Evolutionary conservation across 495 filamentous ascomycete genomes (phyloP).

Genomic region (Xylaria nigripes): DNA sequence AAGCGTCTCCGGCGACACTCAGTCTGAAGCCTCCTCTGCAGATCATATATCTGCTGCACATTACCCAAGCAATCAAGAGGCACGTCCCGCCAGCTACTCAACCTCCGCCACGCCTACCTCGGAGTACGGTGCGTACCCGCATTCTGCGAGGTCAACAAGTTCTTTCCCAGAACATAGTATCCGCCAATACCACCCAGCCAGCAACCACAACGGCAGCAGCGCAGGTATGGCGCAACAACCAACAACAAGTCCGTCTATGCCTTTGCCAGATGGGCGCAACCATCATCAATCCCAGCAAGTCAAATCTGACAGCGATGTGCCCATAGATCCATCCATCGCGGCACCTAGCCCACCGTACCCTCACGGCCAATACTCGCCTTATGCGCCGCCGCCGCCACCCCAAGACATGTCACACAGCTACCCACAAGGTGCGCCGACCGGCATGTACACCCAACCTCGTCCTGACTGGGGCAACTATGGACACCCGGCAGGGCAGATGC

Average conservation of each 20-base stretch:
- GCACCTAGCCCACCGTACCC: slow-evolving; percentile 86
- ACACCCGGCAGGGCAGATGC: slow-evolving; percentile 51
- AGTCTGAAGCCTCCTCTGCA: slow-evolving; percentile 76
- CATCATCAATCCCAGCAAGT: slow-evolving; percentile 63
- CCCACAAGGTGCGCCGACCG: slow-evolving; percentile 37
- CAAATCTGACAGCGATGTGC: slow-evolving; percentile 91
- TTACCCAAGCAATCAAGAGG: slow-evolving; percentile 66
- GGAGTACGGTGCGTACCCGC: slow-evolving; percentile 75
- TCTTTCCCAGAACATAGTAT: slow-evolving; percentile 71
- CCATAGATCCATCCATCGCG: slow-evolving; percentile 98
- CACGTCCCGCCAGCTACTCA: slow-evolving; percentile 60
- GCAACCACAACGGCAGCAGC: slow-evolving; percentile 64
- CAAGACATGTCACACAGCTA: slow-evolving; percentile 77
- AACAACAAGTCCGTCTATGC: slow-evolving; percentile 92
- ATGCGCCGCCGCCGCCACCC: slow-evolving; percentile 65
- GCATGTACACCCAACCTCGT: slow-evolving; percentile 60
- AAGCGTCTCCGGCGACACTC: slow-evolving; percentile 56
- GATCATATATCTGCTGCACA: slow-evolving; percentile 80
- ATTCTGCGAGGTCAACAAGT: slow-evolving; percentile 64
- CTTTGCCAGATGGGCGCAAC: slow-evolving; percentile 66
- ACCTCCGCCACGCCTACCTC: slow-evolving; percentile 77
- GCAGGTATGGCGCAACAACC: slow-evolving; percentile 89
- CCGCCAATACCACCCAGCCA: slow-evolving; percentile 63
- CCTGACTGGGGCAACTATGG: slow-evolving; percentile 77
- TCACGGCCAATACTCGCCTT: slow-evolving; percentile 68